Evolutionary conservation across 345 rosid species (phyloP).

Genomic region (Rubroshorea leprosula): DNA sequence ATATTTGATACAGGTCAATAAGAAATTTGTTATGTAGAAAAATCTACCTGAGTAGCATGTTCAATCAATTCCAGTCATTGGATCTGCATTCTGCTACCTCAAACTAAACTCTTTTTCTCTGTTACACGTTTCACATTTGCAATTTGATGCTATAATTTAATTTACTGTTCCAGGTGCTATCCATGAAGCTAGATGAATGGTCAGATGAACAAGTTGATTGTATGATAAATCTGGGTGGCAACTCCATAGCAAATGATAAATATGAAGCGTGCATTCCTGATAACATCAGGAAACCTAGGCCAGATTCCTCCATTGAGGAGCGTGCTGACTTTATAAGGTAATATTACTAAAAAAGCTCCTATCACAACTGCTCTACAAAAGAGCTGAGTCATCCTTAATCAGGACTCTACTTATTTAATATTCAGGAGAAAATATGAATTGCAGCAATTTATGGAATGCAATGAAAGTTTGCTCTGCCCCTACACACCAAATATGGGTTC

Average conservation of each 20-base stretch:
- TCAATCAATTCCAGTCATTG: too few relatives aligned
- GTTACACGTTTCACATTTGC: not conserved
- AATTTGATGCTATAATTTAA: slow-evolving; percentile 11
- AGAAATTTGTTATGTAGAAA: too few relatives aligned
- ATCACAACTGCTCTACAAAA: not conserved
- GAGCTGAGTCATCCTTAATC: slow-evolving; percentile 6
- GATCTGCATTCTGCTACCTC: too few relatives aligned
- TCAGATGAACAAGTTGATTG: slow-evolving; percentile 78
- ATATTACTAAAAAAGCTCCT: slow-evolving; percentile 2
- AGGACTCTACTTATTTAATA: slow-evolving; percentile 16
- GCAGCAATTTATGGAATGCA: slow-evolving; percentile 48
- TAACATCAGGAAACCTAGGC: slow-evolving; percentile 57
- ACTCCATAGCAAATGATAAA: slow-evolving; percentile 55
- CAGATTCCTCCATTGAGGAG: slow-evolving; percentile 71
- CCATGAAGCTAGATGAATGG: slow-evolving; percentile 95
- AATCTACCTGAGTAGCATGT: too few relatives aligned
- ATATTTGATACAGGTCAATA: not conserved
- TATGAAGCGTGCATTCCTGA: slow-evolving; percentile 71
- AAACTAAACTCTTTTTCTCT: slow-evolving; percentile 8
- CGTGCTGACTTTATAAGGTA: slow-evolving; percentile 82
- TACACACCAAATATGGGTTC: slow-evolving; percentile 25
- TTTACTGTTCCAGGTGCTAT: slow-evolving; percentile 55
- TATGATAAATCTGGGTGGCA: slow-evolving; percentile 69
- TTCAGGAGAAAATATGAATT: slow-evolving; percentile 79
- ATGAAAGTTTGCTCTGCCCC: slow-evolving; percentile 38